Percentiles rank a stretch among this genome's conserved stretches.
These are phyloP conservation scores for Biscogniauxia marginata DNA, from an alignment of 2,329 filamentous ascomycete genomes.

Conservation along the genomic window DNA sequence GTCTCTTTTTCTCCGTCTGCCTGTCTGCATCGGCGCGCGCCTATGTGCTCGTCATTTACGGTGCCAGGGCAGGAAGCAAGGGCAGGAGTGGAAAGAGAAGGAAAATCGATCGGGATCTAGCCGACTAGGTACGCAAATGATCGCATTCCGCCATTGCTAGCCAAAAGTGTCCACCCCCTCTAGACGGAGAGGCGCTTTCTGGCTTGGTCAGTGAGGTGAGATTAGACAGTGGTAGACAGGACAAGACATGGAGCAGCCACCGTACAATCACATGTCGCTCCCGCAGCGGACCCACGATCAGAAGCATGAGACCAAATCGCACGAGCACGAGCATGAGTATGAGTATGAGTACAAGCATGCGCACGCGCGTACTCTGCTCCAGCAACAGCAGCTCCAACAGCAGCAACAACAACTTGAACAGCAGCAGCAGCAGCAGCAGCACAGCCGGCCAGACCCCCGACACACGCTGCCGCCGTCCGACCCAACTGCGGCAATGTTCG, in stretches of 20 bases:
- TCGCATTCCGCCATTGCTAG: conserved; percentile 9
- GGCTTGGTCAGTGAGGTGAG: neutral
- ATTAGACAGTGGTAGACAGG: too few species aligned
- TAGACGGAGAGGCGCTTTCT: neutral
- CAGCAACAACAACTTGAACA: neutral
- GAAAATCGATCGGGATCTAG: neutral
- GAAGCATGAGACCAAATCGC: conserved; percentile 13
- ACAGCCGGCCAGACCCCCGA: conserved; percentile 14
- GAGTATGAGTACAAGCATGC: neutral
- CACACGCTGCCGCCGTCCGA: conserved; percentile 23
- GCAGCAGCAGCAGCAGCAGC: neutral
- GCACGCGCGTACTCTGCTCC: neutral
- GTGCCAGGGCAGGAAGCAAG: neutral
- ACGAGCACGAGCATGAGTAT: neutral
- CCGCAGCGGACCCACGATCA: conserved; percentile 30
- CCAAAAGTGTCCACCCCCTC: conserved; percentile 12
- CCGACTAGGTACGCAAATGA: neutral
- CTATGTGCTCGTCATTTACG: neutral
- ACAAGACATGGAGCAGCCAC: conserved; percentile 37
- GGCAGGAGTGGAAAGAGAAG: neutral
- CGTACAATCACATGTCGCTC: conserved; percentile 45
- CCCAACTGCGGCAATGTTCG: conserved; percentile 18
- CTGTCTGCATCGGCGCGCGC: too few species aligned
- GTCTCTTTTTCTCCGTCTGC: neutral
- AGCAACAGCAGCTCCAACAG: conserved; percentile 14